Conservation (phyloP, 2,329 filamentous ascomycete species). For the Colletotrichum gloeosporioides region DNA sequence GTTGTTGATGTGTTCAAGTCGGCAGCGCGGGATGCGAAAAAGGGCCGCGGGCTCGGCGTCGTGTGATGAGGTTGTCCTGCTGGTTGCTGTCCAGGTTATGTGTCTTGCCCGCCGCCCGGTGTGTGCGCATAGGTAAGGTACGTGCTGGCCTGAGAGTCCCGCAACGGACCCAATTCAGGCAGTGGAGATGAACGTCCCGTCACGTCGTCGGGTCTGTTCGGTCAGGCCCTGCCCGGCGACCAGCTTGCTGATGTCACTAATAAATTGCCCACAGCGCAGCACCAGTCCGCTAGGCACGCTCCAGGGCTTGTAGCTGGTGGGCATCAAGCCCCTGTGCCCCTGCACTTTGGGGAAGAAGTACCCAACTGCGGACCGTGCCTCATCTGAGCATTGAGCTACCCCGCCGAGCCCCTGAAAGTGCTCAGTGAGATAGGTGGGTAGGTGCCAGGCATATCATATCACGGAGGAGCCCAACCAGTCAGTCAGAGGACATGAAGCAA, state of each 20-base stretch:
- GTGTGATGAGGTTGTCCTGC: background rate
- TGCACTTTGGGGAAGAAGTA: background rate
- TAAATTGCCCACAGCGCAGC: background rate
- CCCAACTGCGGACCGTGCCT: background rate
- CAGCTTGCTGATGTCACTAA: conserved; percentile 19
- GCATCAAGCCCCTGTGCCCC: background rate
- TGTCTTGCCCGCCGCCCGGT: background rate
- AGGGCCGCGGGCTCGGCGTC: background rate
- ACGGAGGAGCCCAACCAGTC: background rate
- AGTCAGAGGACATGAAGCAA: background rate
- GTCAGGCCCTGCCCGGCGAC: background rate
- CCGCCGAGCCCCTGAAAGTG: background rate
- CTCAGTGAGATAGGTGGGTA: too few species aligned
- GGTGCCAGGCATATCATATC: background rate
- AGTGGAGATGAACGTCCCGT: background rate
- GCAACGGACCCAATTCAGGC: background rate
- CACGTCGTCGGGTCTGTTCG: background rate
- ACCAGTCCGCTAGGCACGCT: background rate
- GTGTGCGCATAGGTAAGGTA: background rate
- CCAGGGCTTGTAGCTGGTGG: background rate
- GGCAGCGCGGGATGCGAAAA: background rate
- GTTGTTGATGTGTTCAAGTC: background rate
- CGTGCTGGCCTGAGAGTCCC: background rate
- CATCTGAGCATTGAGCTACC: background rate
- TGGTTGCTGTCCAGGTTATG: background rate